Evolutionary conservation across 805 yeast species (phyloP).

Genomic region (Blastobotrys attinorum): DNA sequence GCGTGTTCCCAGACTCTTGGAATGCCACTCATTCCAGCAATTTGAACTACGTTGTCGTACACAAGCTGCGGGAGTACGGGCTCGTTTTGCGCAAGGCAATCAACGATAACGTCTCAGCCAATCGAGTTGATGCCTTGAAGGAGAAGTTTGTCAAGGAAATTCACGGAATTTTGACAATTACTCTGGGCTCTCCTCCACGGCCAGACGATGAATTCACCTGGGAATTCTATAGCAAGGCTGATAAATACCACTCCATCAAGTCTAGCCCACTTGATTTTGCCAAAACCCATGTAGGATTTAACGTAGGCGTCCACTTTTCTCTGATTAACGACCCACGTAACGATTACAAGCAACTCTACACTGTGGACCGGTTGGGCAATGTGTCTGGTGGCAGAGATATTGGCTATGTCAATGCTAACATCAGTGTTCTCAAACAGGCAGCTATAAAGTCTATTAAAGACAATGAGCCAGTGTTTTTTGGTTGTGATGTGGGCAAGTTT

Average conservation of each 20-base stretch:
- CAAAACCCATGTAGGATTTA: slow-evolving; percentile 36
- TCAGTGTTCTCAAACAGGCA: slow-evolving; percentile 48
- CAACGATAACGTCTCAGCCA: slow-evolving; percentile 33
- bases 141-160: slow-evolving; percentile 50
- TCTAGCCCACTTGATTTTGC: slow-evolving; percentile 60
- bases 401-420: slow-evolving; percentile 62
- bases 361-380: slow-evolving; percentile 71
- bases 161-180: slow-evolving; percentile 56
- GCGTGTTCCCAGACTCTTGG: slow-evolving; percentile 60
- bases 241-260: slow-evolving; percentile 34
- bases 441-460: slow-evolving; percentile 63
- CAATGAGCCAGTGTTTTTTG: slow-evolving; percentile 80
- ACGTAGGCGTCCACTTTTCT: slow-evolving; percentile 50
- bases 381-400: slow-evolving; percentile 54
- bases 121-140: slow-evolving; percentile 28
- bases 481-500: slow-evolving; percentile 80
- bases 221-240: slow-evolving; percentile 57
- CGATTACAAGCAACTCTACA: slow-evolving; percentile 51
- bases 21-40: slow-evolving; percentile 44
- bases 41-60: slow-evolving; percentile 56
- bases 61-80: slow-evolving; percentile 74
- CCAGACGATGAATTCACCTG: slow-evolving; percentile 60
- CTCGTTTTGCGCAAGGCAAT: slow-evolving; percentile 51
- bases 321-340: slow-evolving; percentile 81
- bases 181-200: slow-evolving; percentile 74